Evolutionary conservation across 2,329 filamentous ascomycete genomes (phyloP), one percentile per base, ranked within the genome.

Genomic region (Leptosphaerulina australis): DNA sequence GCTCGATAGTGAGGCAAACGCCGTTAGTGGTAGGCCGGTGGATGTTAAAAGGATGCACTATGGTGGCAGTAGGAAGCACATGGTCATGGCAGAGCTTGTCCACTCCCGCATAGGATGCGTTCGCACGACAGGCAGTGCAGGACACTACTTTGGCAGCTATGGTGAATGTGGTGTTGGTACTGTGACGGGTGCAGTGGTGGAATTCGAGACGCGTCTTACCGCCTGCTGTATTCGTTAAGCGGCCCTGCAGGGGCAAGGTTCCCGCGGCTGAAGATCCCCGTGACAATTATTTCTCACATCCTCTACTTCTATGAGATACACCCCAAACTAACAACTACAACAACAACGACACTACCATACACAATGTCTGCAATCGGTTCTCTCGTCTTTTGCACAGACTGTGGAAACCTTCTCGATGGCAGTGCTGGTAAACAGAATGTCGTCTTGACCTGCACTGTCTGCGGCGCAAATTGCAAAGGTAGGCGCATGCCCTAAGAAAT

Each of bases 311-410:
- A n/a, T n/a, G n/a, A n/a, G n/a, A n/a, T n/a, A n/a, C 31, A 22
- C 31, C 51, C 36, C 49, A 46, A 21, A 30, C 26, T 8, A 24
- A 14, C 22, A 18, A 36, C 44, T 30, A 38, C 34, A 26, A 28
- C 45, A 17, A 44, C 34, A 48, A 15, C 37, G 31, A 26, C 45
- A 36, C 3, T 25, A 30, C 30, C 25, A 48, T 22, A 28, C 50
- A 77, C 63, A 55, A 97, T 97, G 93, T 86, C 92, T 59, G 86
- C 90, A 14, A 91, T 97, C 60, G 93, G 91, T 47, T 93, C 91
- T 43, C 81, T 97, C 30, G 87, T 96, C 26, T 97, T 97, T 74
- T 97, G 93, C 78, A 90, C 83, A 44, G 90, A 92, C 71, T 97
- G 93, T 73, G 93, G 93, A 55, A 96, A 96, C 71, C 81, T 97